phyloP scores from a whole-genome alignment of 805 yeast species.

The Candida ponderosae region DNA sequence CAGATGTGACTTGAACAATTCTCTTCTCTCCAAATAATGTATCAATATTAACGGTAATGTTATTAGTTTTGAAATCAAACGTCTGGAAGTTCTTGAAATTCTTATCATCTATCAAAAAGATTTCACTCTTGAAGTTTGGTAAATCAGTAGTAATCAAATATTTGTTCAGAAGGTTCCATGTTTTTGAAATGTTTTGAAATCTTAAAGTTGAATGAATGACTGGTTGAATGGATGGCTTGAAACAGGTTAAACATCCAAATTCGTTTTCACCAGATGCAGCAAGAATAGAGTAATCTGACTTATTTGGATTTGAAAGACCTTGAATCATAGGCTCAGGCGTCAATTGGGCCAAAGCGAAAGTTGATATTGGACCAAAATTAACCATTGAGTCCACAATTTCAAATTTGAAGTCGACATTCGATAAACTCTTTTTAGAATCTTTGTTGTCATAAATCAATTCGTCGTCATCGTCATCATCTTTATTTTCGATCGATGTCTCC shows the following conservation, averaged over 20 bases:
- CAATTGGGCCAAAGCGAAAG: constrained; percentile 56
- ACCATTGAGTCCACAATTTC: constrained; percentile 43
- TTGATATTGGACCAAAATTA: constrained; percentile 69
- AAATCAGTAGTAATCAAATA: constrained; percentile 69
- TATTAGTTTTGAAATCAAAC: constrained; percentile 55
- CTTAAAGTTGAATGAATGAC: constrained; percentile 56
- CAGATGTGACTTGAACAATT: constrained; percentile 69
- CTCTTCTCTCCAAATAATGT: constrained; percentile 46
- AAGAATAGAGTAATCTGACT: constrained; percentile 57
- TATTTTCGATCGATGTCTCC: constrained; percentile 23
- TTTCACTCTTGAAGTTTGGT: constrained; percentile 54
- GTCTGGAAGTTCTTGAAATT: constrained; percentile 55
- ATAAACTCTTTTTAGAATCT: constrained; percentile 8
- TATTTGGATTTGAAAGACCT: constrained; percentile 64
- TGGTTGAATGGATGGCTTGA: constrained; percentile 67
- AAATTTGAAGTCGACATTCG: constrained; percentile 26
- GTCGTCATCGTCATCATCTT: constrained; percentile 23
- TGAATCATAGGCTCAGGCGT: constrained; percentile 46
- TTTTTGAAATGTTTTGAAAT: constrained; percentile 62
- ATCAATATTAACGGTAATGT: constrained; percentile 60
- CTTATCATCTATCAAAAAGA: constrained; percentile 48
- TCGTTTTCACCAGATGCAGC: constrained; percentile 59
- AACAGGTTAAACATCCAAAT: constrained; percentile 48
- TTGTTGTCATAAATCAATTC: constrained; percentile 25
- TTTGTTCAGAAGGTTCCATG: constrained; percentile 65